Conservation (phyloP, 2,329 filamentous ascomycete species). For the Xylariaceae sp. region DNA sequence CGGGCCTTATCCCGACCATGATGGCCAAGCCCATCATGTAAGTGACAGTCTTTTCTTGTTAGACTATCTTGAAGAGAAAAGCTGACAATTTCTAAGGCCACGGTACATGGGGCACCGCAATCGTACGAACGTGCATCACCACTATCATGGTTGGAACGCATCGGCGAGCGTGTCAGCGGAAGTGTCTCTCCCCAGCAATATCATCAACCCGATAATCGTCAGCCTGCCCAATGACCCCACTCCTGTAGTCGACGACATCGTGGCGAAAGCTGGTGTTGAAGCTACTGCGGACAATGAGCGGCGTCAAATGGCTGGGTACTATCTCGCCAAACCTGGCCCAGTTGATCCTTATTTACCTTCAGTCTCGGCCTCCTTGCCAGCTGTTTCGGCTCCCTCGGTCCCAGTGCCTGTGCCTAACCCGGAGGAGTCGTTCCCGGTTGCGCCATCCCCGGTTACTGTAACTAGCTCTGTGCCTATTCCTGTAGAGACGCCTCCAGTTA, state of each 20-base stretch:
- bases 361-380: neutral
- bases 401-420: neutral
- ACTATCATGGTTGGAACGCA: neutral
- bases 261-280: too few species aligned
- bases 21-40: constrained; percentile 29
- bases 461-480: too few species aligned
- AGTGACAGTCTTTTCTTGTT: constrained; percentile 5
- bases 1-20: constrained; percentile 25
- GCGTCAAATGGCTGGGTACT: too few species aligned
- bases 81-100: constrained; percentile 4
- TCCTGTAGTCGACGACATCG: too few species aligned
- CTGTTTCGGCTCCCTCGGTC: neutral
- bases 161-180: neutral
- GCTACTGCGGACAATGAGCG: too few species aligned
- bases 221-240: too few species aligned
- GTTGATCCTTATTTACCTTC: too few species aligned
- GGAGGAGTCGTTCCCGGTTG: neutral
- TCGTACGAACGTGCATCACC: neutral
- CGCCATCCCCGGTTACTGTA: neutral
- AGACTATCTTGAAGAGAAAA: neutral
- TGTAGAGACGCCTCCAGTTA: too few species aligned
- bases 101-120: neutral
- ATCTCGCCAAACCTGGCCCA: too few species aligned
- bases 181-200: neutral
- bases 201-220: neutral